Percentiles rank a stretch among this genome's conserved stretches.
Evolutionary conservation across 768 basidiomycete genomes (phyloP).

Genomic region (Auricularia heimuer): DNA sequence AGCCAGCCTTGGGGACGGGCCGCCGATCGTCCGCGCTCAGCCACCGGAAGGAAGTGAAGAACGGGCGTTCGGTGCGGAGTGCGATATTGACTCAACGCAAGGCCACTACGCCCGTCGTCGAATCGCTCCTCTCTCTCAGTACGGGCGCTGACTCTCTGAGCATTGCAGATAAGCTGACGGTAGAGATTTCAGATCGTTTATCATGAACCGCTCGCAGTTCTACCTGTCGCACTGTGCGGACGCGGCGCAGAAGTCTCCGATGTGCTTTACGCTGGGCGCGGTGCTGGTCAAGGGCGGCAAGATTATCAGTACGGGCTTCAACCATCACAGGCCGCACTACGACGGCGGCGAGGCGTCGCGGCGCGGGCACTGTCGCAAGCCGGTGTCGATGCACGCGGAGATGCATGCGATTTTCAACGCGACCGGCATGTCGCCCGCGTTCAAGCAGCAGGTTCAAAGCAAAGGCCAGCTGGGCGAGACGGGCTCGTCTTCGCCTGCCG

Average conservation of each 20-base stretch:
- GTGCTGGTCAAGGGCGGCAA: slow-evolving; percentile 51
- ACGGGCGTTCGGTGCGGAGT: not conserved
- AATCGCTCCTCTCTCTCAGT: not conserved
- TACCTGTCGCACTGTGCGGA: slow-evolving; percentile 42
- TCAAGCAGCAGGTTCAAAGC: slow-evolving; percentile 44
- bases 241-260: slow-evolving; percentile 40
- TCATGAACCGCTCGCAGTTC: slow-evolving; percentile 40
- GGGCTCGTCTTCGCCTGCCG: not conserved
- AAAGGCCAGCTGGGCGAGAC: slow-evolving; percentile 8
- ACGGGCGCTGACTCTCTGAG: not conserved
- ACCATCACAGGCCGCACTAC: slow-evolving; percentile 46
- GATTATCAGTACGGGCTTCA: slow-evolving; percentile 40
- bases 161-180: not conserved
- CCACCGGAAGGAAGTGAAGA: not conserved
- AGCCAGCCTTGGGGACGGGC: not conserved
- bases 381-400: slow-evolving; percentile 43
- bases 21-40: not conserved
- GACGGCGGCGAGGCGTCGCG: slow-evolving; percentile 31
- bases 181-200: not conserved
- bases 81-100: not conserved
- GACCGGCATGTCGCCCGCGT: slow-evolving; percentile 40
- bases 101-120: not conserved
- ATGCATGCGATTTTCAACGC: slow-evolving; percentile 50
- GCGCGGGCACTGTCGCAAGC: slow-evolving; percentile 30
- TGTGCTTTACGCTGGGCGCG: slow-evolving; percentile 40